Evolutionary conservation across 2,329 filamentous ascomycete species (phyloP).

Genomic region (Fusarium sulawesiense): DNA sequence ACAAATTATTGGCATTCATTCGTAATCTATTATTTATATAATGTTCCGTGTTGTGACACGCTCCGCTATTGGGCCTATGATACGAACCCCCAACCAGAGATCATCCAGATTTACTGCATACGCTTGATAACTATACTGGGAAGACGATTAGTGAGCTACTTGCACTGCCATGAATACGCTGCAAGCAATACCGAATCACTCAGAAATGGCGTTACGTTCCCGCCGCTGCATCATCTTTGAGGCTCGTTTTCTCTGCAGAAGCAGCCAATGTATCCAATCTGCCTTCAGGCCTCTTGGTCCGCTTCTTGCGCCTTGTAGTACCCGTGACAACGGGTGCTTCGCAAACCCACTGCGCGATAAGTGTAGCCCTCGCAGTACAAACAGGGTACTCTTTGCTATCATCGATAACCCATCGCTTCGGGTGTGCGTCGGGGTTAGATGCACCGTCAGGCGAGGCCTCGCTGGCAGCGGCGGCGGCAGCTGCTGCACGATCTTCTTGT

Average conservation of each 20-base stretch:
- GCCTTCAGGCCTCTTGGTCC: constrained; percentile 40
- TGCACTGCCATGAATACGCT: not conserved
- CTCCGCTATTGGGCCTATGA: not conserved
- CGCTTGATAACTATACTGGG: not conserved
- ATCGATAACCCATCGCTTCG: constrained; percentile 71
- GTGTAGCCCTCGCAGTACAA: constrained; percentile 74
- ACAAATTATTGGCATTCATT: constrained; percentile 8
- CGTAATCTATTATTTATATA: constrained; percentile 10
- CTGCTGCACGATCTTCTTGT: constrained; percentile 49
- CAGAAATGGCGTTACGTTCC: not conserved
- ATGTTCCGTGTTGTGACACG: not conserved
- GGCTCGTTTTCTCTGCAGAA: constrained; percentile 17
- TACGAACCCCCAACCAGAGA: not conserved
- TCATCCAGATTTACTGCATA: not conserved
- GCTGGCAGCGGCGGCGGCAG: constrained; percentile 2
- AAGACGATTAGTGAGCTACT: not conserved
- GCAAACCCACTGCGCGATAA: constrained; percentile 76
- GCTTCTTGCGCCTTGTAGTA: constrained; percentile 55
- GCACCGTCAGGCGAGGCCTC: not conserved
- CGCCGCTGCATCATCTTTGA: constrained; percentile 8
- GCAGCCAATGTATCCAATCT: constrained; percentile 20
- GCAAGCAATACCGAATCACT: not conserved
- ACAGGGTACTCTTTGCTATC: constrained; percentile 77
- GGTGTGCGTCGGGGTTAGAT: not conserved
- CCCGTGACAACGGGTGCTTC: constrained; percentile 62